Evolutionary conservation across 768 basidiomycete genomes (phyloP), one percentile per base, ranked within the genome.

Genomic region (Pisolithus albus): DNA sequence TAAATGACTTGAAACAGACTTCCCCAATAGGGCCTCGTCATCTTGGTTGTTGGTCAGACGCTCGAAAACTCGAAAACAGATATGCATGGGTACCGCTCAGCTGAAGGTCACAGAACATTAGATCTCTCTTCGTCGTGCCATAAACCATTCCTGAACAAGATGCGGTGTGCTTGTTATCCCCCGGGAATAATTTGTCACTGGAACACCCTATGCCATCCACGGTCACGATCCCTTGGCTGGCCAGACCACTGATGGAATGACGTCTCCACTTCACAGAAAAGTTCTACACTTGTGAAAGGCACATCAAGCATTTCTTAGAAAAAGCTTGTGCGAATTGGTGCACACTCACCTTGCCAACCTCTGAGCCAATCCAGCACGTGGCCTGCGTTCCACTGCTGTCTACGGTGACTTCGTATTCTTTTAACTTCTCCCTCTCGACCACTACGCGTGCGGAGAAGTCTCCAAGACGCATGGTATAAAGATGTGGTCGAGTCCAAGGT

Each of bases 301-400:
- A 7, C 40, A 49, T 18, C 21, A 34, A 52, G 41, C 9, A 45
- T 3, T 10, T 30, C 9, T 6, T 5, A 7, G 23, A n/a, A 9
- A 18, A 41, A 21, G 21, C 15, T 45, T 13, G 24, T 7, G 43
- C 4, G 32, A 9, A 5, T 24, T 3, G 7, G 23, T 18, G 18
- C n/a, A 30, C 2, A 26, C 46, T 9, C n/a, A 57, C 62, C 45
- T 59, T 64, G 49, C 58, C 60, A 7, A 55, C 56, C 49, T 64
- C 53, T 1, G 62, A 63, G 16, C 59, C 48, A 18, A 63, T 51
- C 57, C 59, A 64, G 37, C 62, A 63, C 15, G 55, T 57, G 8
- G 37, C 51, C 15, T 43, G 36, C 3, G 62, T 56, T 21, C 52
- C 47, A 26, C 18, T 46, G 36, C 15, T 7, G 23, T 52, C 50